phyloP scores from a whole-genome alignment of 2,329 filamentous ascomycete species.

The Venturia effusa region DNA sequence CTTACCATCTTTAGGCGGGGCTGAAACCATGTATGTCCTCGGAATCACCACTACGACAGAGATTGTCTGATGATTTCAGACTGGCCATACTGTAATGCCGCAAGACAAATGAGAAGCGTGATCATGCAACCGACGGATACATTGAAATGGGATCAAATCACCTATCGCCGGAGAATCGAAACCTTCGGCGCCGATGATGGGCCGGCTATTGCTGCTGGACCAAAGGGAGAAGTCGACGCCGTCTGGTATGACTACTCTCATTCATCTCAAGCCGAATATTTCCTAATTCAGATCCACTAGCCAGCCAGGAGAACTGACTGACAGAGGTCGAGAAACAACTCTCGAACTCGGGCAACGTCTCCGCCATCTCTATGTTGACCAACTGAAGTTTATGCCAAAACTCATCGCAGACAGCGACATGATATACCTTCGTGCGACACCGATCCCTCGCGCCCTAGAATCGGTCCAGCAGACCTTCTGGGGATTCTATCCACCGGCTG shows the following conservation, averaged over 20 bases:
- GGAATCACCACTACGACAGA: background rate
- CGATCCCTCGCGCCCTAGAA: constrained; percentile 39
- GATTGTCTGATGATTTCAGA: constrained; percentile 25
- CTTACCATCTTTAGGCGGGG: constrained; percentile 30
- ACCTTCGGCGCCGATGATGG: constrained; percentile 57
- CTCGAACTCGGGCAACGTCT: constrained; percentile 36
- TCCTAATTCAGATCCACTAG: constrained; percentile 14
- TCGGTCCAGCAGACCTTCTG: constrained; percentile 40
- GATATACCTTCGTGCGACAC: constrained; percentile 37
- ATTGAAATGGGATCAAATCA: constrained; percentile 45
- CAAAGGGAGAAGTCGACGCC: constrained; percentile 59
- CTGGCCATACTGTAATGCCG: constrained; percentile 87
- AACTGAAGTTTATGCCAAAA: constrained; percentile 37
- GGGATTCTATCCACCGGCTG: constrained; percentile 35
- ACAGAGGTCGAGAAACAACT: constrained; percentile 39
- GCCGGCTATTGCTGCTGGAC: constrained; percentile 59
- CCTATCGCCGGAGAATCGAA: constrained; percentile 66
- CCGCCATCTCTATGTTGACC: constrained; percentile 38
- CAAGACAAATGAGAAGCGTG: constrained; percentile 56
- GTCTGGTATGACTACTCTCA: constrained; percentile 54
- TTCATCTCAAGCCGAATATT: background rate
- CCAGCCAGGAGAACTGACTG: constrained; percentile 39
- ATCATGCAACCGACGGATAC: constrained; percentile 43
- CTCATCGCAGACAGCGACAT: constrained; percentile 30
- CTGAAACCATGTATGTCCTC: constrained; percentile 33